Evolutionary conservation across 2,329 filamentous ascomycete genomes (phyloP), one percentile per base, ranked within the genome.

Genomic region (Didymella glomerata): DNA sequence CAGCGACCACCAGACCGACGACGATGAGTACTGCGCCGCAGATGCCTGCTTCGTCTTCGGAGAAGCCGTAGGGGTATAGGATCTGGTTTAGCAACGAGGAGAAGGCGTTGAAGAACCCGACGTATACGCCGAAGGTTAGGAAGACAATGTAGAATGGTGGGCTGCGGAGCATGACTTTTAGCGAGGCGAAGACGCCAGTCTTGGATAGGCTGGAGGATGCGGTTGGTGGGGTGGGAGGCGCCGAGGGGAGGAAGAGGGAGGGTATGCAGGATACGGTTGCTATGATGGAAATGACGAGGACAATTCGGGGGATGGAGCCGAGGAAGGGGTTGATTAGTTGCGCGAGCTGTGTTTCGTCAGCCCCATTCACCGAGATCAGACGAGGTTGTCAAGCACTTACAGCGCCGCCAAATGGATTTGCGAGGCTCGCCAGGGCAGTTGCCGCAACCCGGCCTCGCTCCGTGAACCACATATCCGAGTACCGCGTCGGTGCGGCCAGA

Each of bases 381-480:
- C 8, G n/a, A 38, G 1, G 2, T 18, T 9, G 36, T 38, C 4
- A 36, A 18, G 16, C 16, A 73, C 76, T 63, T 61, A 97, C 80
- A 7, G 94, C 94, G 22, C 90, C 93, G 14, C 94, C 94, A 50
- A 98, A 85, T 0, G 94, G 94, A 76, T 97, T 98, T 4, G 94
- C 92, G 57, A 98, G 79, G 60, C 88, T 93, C 22, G 90, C 89
- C 34, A 97, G 72, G 1, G 94, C 95, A 0, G 94, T 98, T 18
- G 94, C 94, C 53, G 90, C 89, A 13, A 97, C 91, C 54, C 95
- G 87, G 8, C 93, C 94, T 11, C 83, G 81, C 68, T 90, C 88
- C 1, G 92, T 93, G 79, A 98, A 98, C 95, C 95, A 98, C 60
- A 97, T 81, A 74, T 97, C 93, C 54, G 91, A 95, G 78, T 96